Evolutionary conservation across 495 filamentous ascomycete species (phyloP).

Genomic region (Penicillium ucsense): DNA sequence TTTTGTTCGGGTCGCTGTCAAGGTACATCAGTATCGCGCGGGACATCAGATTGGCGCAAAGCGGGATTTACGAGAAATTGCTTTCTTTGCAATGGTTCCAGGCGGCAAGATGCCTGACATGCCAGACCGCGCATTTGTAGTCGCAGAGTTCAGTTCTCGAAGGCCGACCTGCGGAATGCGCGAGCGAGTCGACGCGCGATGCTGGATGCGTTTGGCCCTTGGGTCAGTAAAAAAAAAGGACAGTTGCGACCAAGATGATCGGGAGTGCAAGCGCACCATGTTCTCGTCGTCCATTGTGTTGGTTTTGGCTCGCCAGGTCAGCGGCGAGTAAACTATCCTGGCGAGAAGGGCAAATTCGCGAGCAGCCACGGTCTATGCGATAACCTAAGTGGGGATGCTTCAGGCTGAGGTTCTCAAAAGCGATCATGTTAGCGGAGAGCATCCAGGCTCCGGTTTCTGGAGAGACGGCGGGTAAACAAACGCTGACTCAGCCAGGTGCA

Average conservation of each 20-base stretch:
- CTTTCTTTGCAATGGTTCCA: constrained; percentile 32
- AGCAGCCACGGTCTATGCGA: constrained; percentile 15
- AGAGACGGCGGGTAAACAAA: constrained; percentile 37
- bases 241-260: constrained; percentile 2
- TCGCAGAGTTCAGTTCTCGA: constrained; percentile 52
- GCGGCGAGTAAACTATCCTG: constrained; percentile 19
- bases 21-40: constrained; percentile 1
- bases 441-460: constrained; percentile 23
- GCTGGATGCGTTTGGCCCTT: constrained; percentile 11
- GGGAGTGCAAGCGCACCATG: constrained; percentile 17
- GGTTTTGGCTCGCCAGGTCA: constrained; percentile 16
- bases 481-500: constrained; percentile 17
- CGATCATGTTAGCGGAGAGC: constrained; percentile 6
- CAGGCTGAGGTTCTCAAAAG: background rate
- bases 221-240: constrained; percentile 2
- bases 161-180: constrained; percentile 33
- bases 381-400: background rate
- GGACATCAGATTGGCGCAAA: background rate
- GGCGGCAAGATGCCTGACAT: constrained; percentile 42
- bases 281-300: constrained; percentile 30
- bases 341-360: constrained; percentile 15
- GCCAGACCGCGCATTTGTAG: constrained; percentile 56
- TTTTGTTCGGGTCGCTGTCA: constrained; percentile 44
- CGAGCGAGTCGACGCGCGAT: constrained; percentile 21
- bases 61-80: constrained; percentile 23